Conservation (phyloP, 2,329 filamentous ascomycete species). For the Claviceps purpurea region DNA sequence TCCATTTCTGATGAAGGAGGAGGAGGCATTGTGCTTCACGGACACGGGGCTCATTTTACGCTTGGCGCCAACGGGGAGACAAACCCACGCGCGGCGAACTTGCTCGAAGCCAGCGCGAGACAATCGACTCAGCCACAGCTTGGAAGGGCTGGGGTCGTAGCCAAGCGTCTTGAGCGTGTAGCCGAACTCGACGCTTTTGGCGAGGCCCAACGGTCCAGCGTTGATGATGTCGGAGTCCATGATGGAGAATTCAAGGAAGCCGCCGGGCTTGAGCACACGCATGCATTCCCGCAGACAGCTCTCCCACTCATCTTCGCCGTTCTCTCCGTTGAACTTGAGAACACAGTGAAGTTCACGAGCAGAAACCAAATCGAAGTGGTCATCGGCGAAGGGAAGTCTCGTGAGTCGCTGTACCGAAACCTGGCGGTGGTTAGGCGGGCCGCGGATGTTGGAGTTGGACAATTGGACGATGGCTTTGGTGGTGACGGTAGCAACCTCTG, state of each 20-base stretch:
- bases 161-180: slow-evolving; percentile 81
- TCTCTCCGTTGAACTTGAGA: slow-evolving; percentile 58
- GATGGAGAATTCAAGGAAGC: slow-evolving; percentile 80
- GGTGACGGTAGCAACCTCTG: slow-evolving; percentile 78
- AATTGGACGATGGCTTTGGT: slow-evolving; percentile 58
- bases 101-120: slow-evolving; percentile 63
- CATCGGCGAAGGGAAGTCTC: slow-evolving; percentile 70
- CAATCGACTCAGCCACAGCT: slow-evolving; percentile 64
- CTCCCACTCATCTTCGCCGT: slow-evolving; percentile 75
- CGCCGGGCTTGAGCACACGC: slow-evolving; percentile 83
- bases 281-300: slow-evolving; percentile 73
- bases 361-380: slow-evolving; percentile 84
- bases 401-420: slow-evolving; percentile 66
- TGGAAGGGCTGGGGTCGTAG: slow-evolving; percentile 77
- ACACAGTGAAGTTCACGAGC: slow-evolving; percentile 76
- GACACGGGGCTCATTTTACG: slow-evolving; percentile 17
- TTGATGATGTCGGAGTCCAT: slow-evolving; percentile 86
- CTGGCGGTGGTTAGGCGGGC: slow-evolving; percentile 76
- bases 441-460: slow-evolving; percentile 62
- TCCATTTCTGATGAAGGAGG: slow-evolving; percentile 13
- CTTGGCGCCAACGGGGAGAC: slow-evolving; percentile 63
- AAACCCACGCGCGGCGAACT: slow-evolving; percentile 76
- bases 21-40: slow-evolving; percentile 21
- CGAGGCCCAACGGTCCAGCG: slow-evolving; percentile 63
- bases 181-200: slow-evolving; percentile 81